These are phyloP conservation scores for Penicillium freii DNA, from an alignment of 2,329 filamentous ascomycete species.

Conservation along the genomic window DNA sequence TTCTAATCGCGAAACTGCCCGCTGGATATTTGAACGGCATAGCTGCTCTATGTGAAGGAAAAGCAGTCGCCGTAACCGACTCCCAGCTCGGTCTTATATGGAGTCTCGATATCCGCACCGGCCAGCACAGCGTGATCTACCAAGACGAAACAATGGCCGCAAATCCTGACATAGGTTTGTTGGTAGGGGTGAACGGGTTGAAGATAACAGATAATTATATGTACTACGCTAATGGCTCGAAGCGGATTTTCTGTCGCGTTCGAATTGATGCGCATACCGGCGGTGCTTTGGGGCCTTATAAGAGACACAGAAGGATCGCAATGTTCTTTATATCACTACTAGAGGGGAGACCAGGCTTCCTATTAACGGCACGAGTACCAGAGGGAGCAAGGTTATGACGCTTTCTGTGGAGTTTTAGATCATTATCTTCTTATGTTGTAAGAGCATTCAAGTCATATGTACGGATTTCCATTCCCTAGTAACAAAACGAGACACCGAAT, in stretches of 20 bases:
- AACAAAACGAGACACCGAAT: background rate
- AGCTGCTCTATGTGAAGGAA: constrained; percentile 9
- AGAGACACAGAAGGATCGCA: constrained; percentile 3
- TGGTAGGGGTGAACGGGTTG: constrained; percentile 19
- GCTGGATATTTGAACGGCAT: constrained; percentile 18
- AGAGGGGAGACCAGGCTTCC: constrained; percentile 4
- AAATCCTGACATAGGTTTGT: background rate
- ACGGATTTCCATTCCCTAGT: constrained; percentile 4
- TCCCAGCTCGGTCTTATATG: constrained; percentile 16
- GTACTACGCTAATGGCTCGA: constrained; percentile 19
- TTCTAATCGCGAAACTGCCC: constrained; percentile 12
- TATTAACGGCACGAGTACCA: background rate
- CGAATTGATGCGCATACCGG: constrained; percentile 14
- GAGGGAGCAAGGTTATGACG: constrained; percentile 7
- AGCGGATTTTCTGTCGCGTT: constrained; percentile 21
- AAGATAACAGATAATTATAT: constrained; percentile 11
- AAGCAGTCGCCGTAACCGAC: constrained; percentile 16
- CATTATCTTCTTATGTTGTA: background rate
- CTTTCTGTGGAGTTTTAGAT: background rate
- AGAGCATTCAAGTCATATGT: constrained; percentile 1
- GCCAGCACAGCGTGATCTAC: constrained; percentile 13
- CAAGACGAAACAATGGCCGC: constrained; percentile 13
- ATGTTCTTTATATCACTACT: constrained; percentile 18
- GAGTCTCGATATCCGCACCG: constrained; percentile 13
- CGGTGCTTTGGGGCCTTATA: constrained; percentile 13